A percentile compares a stretch with the other conserved stretches of the same genome.
Evolutionary conservation across 169 alveolate genomes (phyloP).

Genomic region (Toxoplasma gondii): DNA sequence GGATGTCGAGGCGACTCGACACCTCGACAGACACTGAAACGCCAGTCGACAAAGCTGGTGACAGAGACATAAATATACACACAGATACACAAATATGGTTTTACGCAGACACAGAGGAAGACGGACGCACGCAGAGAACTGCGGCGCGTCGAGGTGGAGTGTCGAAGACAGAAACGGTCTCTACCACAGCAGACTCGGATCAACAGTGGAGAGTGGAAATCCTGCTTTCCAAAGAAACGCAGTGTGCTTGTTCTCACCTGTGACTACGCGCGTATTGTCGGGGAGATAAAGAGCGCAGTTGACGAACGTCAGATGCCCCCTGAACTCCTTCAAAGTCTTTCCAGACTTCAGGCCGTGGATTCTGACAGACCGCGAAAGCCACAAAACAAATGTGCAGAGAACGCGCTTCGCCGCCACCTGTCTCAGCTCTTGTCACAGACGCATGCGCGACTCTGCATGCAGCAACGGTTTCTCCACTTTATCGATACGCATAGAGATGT

Average conservation of each 20-base stretch:
- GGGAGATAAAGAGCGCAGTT: conserved; percentile 67
- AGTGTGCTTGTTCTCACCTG: conserved; percentile 24
- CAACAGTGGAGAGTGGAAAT: too few species aligned
- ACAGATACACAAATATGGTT: not conserved
- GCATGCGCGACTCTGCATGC: not conserved
- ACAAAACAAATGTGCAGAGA: conserved; percentile 16
- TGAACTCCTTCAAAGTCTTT: conserved; percentile 71
- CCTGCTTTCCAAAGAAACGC: too few species aligned
- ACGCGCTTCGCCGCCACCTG: not conserved
- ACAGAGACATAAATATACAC: not conserved
- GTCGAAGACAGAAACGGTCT: too few species aligned
- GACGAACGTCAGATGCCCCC: conserved; percentile 73
- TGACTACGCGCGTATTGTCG: conserved; percentile 44
- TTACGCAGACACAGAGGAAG: not conserved
- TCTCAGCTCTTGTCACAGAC: not conserved
- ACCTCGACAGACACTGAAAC: not conserved
- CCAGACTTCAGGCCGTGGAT: conserved; percentile 72
- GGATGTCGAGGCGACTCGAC: too few species aligned
- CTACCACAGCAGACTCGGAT: too few species aligned
- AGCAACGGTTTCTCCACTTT: not conserved
- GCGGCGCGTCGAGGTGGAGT: too few species aligned
- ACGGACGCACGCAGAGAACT: too few species aligned
- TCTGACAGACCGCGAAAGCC: conserved; percentile 21
- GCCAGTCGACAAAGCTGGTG: not conserved
- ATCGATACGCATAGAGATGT: too few species aligned